These are phyloP conservation scores for Cercospora berteroae DNA, from an alignment of 2,329 filamentous ascomycete genomes.

Conservation along the genomic window DNA sequence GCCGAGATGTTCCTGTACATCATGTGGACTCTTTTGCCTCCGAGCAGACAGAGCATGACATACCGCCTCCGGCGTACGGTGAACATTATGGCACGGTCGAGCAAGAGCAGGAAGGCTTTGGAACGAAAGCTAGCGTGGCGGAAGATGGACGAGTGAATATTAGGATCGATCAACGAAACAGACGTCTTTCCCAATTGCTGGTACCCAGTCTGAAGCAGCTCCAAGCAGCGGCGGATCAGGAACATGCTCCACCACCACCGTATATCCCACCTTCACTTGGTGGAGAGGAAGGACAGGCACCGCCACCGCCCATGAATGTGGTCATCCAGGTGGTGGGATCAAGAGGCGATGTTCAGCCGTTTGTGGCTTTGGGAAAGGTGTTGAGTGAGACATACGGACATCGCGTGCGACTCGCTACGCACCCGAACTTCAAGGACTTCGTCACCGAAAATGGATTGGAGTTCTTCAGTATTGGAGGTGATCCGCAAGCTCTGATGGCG, in stretches of 20 bases:
- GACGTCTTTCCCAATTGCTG: constrained; percentile 65
- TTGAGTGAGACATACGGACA: constrained; percentile 51
- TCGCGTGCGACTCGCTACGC: constrained; percentile 50
- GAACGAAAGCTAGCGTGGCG: constrained; percentile 41
- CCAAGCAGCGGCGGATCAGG: constrained; percentile 49
- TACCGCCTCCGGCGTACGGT: constrained; percentile 43
- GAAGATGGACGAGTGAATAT: constrained; percentile 78
- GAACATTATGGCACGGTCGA: constrained; percentile 40
- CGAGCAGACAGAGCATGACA: constrained; percentile 22
- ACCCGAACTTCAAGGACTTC: constrained; percentile 51
- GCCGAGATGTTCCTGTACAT: constrained; percentile 29
- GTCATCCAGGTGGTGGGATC: constrained; percentile 52
- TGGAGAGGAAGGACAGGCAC: constrained; percentile 58
- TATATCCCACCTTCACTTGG: constrained; percentile 74
- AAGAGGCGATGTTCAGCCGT: constrained; percentile 52
- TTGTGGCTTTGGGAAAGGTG: constrained; percentile 51
- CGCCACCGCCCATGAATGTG: constrained; percentile 50
- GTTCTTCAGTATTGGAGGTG: constrained; percentile 53
- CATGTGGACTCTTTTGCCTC: constrained; percentile 11
- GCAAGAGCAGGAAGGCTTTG: constrained; percentile 41
- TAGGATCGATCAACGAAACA: constrained; percentile 70
- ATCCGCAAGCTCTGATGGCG: constrained; percentile 57
- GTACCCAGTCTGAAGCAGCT: constrained; percentile 62
- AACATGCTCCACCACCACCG: constrained; percentile 56
- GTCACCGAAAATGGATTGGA: constrained; percentile 51